Evolutionary conservation across 1,139 yeast genomes (phyloP).

Genomic region (Diutina mesorugosa): DNA sequence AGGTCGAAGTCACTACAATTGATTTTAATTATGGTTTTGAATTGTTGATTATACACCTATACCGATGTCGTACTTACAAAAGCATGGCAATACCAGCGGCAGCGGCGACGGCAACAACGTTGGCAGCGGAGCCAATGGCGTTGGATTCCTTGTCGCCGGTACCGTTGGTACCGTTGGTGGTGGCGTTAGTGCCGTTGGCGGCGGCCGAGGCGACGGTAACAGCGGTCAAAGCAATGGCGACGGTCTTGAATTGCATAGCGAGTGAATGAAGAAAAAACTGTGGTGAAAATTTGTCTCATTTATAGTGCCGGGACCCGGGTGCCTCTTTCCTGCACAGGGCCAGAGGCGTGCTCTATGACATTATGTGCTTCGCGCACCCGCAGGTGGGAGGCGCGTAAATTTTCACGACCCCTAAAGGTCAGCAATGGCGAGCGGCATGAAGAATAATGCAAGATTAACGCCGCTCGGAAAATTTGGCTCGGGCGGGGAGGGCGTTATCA

Average conservation of each 20-base stretch:
- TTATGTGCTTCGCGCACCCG: neutral
- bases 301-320: neutral
- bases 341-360: neutral
- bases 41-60: neutral
- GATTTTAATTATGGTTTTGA: neutral
- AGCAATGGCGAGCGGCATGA: neutral
- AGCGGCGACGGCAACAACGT: slow-evolving; percentile 1
- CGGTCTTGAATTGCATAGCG: slow-evolving; percentile 32
- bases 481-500: neutral
- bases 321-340: neutral
- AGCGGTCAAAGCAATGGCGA: slow-evolving; percentile 33
- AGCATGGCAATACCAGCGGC: slow-evolving; percentile 2
- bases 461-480: neutral
- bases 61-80: neutral
- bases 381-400: neutral
- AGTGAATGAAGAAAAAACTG: neutral
- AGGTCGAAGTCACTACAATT: neutral
- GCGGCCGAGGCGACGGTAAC: slow-evolving; percentile 28
- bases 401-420: neutral
- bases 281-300: neutral
- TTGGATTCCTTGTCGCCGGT: neutral
- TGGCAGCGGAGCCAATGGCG: neutral
- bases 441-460: neutral
- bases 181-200: neutral
- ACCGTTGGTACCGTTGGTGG: slow-evolving; percentile 21